Evolutionary conservation across 2,329 filamentous ascomycete species (phyloP).

Genomic region (Colletotrichum orchidophilum): DNA sequence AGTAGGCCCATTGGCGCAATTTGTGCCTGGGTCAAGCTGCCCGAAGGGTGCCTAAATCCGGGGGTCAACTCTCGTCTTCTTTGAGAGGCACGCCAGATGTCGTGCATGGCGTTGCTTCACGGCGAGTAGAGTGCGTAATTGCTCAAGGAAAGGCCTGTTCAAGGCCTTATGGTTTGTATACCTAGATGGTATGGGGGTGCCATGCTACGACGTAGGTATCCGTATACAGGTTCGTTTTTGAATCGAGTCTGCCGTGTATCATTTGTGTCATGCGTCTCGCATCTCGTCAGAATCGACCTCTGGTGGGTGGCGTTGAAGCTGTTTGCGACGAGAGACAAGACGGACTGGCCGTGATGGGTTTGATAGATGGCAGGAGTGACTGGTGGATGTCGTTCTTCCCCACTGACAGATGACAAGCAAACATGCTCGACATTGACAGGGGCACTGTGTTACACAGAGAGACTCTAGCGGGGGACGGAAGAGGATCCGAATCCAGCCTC

Average conservation of each 20-base stretch:
- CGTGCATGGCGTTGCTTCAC: constrained; percentile 20
- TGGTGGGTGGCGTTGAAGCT: neutral
- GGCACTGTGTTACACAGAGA: constrained; percentile 14
- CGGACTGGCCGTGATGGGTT: neutral
- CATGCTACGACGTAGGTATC: neutral
- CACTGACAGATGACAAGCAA: constrained; percentile 17
- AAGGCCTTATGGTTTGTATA: neutral
- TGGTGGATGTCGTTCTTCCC: constrained; percentile 18
- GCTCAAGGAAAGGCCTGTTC: neutral
- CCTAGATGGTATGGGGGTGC: neutral
- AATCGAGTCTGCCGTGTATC: neutral
- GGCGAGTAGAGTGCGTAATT: neutral
- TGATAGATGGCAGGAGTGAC: constrained; percentile 24
- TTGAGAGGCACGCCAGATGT: constrained; percentile 6
- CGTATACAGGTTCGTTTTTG: neutral
- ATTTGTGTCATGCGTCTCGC: neutral
- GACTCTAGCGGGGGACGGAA: neutral
- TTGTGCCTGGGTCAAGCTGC: neutral
- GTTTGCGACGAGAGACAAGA: constrained; percentile 7
- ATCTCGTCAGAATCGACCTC: neutral
- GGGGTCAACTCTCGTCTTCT: neutral
- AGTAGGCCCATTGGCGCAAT: neutral
- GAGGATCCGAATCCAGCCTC: neutral
- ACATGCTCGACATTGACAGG: constrained; percentile 4
- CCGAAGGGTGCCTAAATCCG: constrained; percentile 20